These are phyloP conservation scores for Starmerella gropengiesseri DNA, from an alignment of 805 yeast species.

Conservation along the genomic window DNA sequence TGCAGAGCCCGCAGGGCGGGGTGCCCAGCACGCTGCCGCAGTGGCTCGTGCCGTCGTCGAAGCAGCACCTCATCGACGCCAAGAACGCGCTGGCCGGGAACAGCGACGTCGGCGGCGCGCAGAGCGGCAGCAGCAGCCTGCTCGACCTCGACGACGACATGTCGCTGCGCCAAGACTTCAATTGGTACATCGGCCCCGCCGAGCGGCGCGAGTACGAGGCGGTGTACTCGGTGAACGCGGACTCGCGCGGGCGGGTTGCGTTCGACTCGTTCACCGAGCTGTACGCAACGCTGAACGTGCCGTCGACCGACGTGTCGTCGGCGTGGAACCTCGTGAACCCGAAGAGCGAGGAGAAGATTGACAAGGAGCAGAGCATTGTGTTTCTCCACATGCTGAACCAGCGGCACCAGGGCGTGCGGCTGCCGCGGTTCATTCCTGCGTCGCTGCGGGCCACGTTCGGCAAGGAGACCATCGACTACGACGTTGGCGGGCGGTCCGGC, in stretches of 20 bases:
- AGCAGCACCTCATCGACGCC: conserved; percentile 76
- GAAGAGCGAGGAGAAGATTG: conserved; percentile 72
- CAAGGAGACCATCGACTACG: conserved; percentile 66
- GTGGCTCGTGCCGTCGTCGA: conserved; percentile 88
- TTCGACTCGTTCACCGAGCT: conserved; percentile 61
- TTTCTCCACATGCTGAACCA: conserved; percentile 86
- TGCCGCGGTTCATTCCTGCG: conserved; percentile 93
- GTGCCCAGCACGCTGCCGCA: conserved; percentile 71
- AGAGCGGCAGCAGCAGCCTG: conserved; percentile 25
- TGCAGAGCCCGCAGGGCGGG: conserved; percentile 53
- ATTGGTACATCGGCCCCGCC: conserved; percentile 92
- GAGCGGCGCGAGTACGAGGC: conserved; percentile 71
- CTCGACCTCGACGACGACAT: conserved; percentile 50
- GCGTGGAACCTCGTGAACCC: conserved; percentile 97
- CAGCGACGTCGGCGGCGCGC: conserved; percentile 17
- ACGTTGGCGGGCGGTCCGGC: conserved; percentile 39
- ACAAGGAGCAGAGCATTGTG: conserved; percentile 83
- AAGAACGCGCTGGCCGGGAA: conserved; percentile 43
- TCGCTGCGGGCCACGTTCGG: conserved; percentile 83
- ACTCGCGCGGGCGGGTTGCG: conserved; percentile 66
- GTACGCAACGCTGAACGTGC: conserved; percentile 60
- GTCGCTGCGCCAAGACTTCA: conserved; percentile 57
- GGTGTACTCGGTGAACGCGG: conserved; percentile 63
- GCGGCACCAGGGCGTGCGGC: conserved; percentile 68
- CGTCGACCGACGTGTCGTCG: conserved; percentile 70